Percentiles rank a stretch among this genome's conserved stretches.
These are phyloP conservation scores for Globisporangium cystogenes DNA, from an alignment of 352 stramenopile genomes.

Conservation along the genomic window DNA sequence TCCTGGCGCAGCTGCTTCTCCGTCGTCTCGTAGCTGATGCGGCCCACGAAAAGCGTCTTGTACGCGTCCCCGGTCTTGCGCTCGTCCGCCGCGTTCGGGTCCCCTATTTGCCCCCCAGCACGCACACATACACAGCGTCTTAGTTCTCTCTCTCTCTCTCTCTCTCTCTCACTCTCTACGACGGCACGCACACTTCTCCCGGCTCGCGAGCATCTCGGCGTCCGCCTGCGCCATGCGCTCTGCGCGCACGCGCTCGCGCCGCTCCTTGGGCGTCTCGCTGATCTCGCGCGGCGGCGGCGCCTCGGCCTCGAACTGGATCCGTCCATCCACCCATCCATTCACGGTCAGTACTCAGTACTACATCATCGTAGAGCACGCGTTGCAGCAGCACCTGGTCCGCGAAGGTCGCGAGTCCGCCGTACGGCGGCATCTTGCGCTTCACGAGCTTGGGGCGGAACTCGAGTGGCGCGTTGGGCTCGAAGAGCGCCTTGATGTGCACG, in stretches of 20 bases:
- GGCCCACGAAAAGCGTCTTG: slow-evolving; percentile 97
- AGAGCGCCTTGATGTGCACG: slow-evolving; percentile 72
- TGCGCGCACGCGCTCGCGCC: slow-evolving; percentile 44
- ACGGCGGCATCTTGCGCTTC: slow-evolving; percentile 87
- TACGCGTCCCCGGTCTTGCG: slow-evolving; percentile 90
- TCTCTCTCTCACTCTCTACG: neutral
- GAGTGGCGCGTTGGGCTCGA: slow-evolving; percentile 74
- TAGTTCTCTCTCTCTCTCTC: neutral
- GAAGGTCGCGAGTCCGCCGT: slow-evolving; percentile 49
- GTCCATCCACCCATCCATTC: neutral
- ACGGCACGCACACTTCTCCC: slow-evolving; percentile 43
- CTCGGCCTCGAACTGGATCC: slow-evolving; percentile 52
- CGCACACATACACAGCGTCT: too few species aligned
- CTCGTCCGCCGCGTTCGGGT: slow-evolving; percentile 54
- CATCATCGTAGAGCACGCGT: too few species aligned
- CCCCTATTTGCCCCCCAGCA: too few species aligned
- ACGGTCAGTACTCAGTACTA: too few species aligned
- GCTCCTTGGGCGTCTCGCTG: slow-evolving; percentile 75
- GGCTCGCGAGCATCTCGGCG: slow-evolving; percentile 54
- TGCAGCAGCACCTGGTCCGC: slow-evolving; percentile 27
- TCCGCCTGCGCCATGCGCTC: slow-evolving; percentile 62
- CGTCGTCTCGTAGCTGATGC: slow-evolving; percentile 97
- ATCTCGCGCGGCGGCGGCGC: slow-evolving; percentile 47
- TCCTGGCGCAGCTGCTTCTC: slow-evolving; percentile 96
- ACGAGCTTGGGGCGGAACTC: slow-evolving; percentile 64